These are phyloP conservation scores for Nicotiana benthamiana DNA, from an alignment of 257 asterid genomes.

Conservation along the genomic window DNA sequence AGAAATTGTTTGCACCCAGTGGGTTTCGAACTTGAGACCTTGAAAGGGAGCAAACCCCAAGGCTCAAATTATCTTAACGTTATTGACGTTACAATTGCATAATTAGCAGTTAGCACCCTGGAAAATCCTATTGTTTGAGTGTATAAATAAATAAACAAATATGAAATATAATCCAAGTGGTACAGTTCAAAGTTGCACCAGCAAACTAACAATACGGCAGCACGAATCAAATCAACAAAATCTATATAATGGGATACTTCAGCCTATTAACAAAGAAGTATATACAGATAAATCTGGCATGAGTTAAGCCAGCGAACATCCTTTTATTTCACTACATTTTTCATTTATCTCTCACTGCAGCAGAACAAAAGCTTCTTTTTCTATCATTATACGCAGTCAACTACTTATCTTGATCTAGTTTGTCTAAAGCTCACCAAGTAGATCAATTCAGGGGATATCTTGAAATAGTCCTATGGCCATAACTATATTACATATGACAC, in stretches of 20 bases:
- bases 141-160: background rate
- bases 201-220: background rate
- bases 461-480: background rate
- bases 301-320: background rate
- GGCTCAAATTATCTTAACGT: background rate
- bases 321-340: background rate
- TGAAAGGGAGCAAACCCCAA: too few relatives aligned
- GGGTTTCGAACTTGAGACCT: too few relatives aligned
- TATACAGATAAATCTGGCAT: background rate
- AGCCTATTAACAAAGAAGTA: background rate
- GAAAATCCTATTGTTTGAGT: background rate
- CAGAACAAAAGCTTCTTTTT: background rate
- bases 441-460: background rate
- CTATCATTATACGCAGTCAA: background rate
- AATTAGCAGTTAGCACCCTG: background rate
- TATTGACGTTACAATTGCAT: background rate
- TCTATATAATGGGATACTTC: background rate
- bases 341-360: background rate
- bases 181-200: background rate
- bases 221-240: background rate
- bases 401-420: background rate
- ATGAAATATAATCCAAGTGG: background rate
- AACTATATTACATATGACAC: background rate
- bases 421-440: background rate
- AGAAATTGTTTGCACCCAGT: too few relatives aligned